Conservation (phyloP, 495 filamentous ascomycete species). For the Talaromyces wortmannii region DNA sequence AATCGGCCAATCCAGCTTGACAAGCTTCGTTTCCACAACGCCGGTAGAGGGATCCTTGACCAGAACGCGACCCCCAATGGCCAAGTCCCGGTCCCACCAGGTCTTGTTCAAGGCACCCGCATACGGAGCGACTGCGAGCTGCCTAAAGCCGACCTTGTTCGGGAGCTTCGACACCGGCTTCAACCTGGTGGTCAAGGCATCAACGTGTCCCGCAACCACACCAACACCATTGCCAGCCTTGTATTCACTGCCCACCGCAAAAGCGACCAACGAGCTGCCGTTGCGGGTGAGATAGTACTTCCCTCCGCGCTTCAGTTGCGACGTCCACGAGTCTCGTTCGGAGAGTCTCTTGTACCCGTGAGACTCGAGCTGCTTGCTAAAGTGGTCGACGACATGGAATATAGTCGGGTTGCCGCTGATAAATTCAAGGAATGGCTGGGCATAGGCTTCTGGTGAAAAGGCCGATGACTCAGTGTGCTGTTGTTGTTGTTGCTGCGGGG, state of each 20-base stretch:
- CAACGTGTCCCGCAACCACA: slow-evolving; percentile 82
- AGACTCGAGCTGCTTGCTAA: slow-evolving; percentile 61
- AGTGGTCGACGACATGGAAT: slow-evolving; percentile 77
- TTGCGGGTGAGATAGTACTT: slow-evolving; percentile 89
- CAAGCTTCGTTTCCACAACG: slow-evolving; percentile 76
- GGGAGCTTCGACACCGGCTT: slow-evolving; percentile 85
- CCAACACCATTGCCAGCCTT: slow-evolving; percentile 77
- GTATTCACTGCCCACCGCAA: slow-evolving; percentile 75
- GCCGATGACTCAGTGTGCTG: slow-evolving; percentile 2
- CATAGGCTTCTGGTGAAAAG: slow-evolving; percentile 52
- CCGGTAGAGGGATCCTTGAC: slow-evolving; percentile 64
- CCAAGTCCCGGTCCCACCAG: slow-evolving; percentile 93
- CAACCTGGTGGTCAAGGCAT: slow-evolving; percentile 79
- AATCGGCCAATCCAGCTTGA: slow-evolving; percentile 90
- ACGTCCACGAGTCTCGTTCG: slow-evolving; percentile 70
- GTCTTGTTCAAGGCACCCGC: slow-evolving; percentile 78
- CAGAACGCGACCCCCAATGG: slow-evolving; percentile 81
- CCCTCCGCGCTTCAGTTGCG: slow-evolving; percentile 68
- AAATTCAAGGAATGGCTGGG: slow-evolving; percentile 81
- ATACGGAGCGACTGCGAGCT: slow-evolving; percentile 89
- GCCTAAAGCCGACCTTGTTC: slow-evolving; percentile 74
- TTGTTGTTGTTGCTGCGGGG: slow-evolving; percentile 7
- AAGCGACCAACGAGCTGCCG: slow-evolving; percentile 80
- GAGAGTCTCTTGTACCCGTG: slow-evolving; percentile 73
- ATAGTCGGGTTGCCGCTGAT: slow-evolving; percentile 86